These are phyloP conservation scores for Tricholoma sp. DNA, from an alignment of 768 basidiomycete genomes.

Conservation along the genomic window DNA sequence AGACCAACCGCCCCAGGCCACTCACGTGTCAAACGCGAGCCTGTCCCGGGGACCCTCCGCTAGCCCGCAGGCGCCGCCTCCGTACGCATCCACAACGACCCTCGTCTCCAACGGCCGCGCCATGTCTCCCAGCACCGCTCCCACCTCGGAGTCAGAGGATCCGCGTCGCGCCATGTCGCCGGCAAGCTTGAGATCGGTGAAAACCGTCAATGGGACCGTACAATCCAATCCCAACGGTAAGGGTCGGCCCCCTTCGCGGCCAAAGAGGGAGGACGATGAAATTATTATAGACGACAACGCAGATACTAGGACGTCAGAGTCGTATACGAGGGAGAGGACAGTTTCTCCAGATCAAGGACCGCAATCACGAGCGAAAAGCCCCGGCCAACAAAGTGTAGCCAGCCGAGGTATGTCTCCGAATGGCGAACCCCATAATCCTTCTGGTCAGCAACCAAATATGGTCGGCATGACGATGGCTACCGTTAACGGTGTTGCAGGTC, in stretches of 20 bases:
- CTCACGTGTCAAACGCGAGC: conserved; percentile 8
- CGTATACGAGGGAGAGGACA: conserved; percentile 37
- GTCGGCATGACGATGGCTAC: conserved; percentile 45
- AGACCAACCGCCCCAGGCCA: conserved; percentile 15
- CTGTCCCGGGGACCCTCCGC: conserved; percentile 42
- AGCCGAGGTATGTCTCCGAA: conserved; percentile 61
- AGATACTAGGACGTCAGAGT: conserved; percentile 43
- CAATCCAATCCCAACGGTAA: conserved; percentile 36
- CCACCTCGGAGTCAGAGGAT: conserved; percentile 45
- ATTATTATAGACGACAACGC: conserved; percentile 49
- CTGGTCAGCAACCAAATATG: conserved; percentile 46
- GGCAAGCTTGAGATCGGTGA: conserved; percentile 37
- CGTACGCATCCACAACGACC: conserved; percentile 16
- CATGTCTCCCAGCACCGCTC: conserved; percentile 55
- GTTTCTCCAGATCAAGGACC: conserved; percentile 50
- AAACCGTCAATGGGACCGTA: conserved; percentile 40
- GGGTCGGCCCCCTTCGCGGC: conserved; percentile 48
- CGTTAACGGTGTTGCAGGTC: conserved; percentile 39
- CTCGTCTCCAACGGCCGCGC: conserved; percentile 42
- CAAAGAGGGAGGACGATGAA: conserved; percentile 38
- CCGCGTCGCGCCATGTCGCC: conserved; percentile 67
- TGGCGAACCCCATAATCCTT: conserved; percentile 16
- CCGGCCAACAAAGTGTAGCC: conserved; percentile 29
- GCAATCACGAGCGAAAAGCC: conserved; percentile 48
- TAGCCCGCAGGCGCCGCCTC: conserved; percentile 21